Percentiles rank a stretch among this genome's conserved stretches.
Evolutionary conservation across 2,329 filamentous ascomycete species (phyloP).

Genomic region (Cucurbitaria berberidis): DNA sequence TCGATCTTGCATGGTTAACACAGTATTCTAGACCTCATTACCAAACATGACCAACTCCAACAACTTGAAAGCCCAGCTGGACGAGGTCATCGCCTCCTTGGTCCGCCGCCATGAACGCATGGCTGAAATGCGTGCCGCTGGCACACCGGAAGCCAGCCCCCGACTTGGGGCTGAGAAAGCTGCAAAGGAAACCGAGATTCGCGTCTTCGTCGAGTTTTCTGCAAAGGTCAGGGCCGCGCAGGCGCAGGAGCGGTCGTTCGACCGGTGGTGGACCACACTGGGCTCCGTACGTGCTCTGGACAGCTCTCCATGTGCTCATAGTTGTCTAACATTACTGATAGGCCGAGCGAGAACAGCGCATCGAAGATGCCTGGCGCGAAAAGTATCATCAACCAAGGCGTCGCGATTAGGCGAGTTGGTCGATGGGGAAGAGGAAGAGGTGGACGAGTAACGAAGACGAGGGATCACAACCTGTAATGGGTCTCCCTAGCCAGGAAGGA

Average conservation of each 20-base stretch:
- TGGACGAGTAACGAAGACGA: neutral
- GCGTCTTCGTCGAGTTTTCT: neutral
- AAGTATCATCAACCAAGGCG: neutral
- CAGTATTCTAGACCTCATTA: neutral
- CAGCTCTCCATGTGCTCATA: too few relatives aligned
- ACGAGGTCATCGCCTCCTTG: neutral
- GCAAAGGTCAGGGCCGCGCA: neutral
- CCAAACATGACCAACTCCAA: neutral
- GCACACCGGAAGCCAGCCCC: neutral
- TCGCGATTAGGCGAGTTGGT: neutral
- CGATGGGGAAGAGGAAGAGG: neutral
- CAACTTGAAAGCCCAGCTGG: neutral
- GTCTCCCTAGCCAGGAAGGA: neutral
- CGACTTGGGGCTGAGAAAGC: too few relatives aligned
- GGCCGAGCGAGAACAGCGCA: neutral
- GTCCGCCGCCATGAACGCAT: neutral
- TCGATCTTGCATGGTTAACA: neutral
- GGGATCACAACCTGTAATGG: conserved; percentile 1
- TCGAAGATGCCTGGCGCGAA: neutral
- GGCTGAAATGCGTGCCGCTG: neutral
- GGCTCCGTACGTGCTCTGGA: neutral
- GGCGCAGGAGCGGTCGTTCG: neutral
- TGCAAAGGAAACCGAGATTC: too few relatives aligned
- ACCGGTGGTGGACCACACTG: neutral
- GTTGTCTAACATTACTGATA: neutral